phyloP scores from a whole-genome alignment of 768 basidiomycete genomes.

The Hericium alpestre region DNA sequence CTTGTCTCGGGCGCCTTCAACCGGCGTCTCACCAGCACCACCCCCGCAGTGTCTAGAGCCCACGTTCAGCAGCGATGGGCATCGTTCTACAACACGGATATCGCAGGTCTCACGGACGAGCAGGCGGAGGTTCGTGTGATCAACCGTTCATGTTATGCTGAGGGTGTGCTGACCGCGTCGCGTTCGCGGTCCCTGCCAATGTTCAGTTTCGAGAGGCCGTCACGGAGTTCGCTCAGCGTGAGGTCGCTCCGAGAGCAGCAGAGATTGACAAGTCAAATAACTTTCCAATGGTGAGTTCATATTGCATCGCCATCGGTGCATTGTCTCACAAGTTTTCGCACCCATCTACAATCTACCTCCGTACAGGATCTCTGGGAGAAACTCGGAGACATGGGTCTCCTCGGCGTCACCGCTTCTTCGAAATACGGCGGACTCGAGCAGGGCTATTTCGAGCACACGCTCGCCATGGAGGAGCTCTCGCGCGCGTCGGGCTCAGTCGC shows the following conservation, averaged over 20 bases:
- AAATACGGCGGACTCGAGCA: slow-evolving; percentile 75
- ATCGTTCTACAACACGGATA: slow-evolving; percentile 58
- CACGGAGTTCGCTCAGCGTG: slow-evolving; percentile 67
- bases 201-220: slow-evolving; percentile 74
- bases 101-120: slow-evolving; percentile 71
- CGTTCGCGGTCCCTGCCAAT: not conserved
- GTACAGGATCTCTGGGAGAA: slow-evolving; percentile 77
- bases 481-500: slow-evolving; percentile 86
- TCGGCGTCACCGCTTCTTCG: slow-evolving; percentile 76
- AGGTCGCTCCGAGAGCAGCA: slow-evolving; percentile 76
- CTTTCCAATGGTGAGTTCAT: slow-evolving; percentile 53
- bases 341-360: not conserved
- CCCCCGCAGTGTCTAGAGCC: too few species aligned
- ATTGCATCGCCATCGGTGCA: too few species aligned
- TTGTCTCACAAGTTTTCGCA: not conserved
- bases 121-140: slow-evolving; percentile 55
- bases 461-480: slow-evolving; percentile 94
- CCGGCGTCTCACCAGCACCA: too few species aligned
- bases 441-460: slow-evolving; percentile 79
- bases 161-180: not conserved
- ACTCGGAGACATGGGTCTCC: slow-evolving; percentile 84
- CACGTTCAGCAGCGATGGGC: slow-evolving; percentile 17
- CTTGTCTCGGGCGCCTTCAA: too few species aligned
- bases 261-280: slow-evolving; percentile 81
- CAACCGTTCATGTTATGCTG: not conserved